Base-by-base conservation (phyloP, 1,284 basidiomycete species). In the Rhizoctonia solani region DNA sequence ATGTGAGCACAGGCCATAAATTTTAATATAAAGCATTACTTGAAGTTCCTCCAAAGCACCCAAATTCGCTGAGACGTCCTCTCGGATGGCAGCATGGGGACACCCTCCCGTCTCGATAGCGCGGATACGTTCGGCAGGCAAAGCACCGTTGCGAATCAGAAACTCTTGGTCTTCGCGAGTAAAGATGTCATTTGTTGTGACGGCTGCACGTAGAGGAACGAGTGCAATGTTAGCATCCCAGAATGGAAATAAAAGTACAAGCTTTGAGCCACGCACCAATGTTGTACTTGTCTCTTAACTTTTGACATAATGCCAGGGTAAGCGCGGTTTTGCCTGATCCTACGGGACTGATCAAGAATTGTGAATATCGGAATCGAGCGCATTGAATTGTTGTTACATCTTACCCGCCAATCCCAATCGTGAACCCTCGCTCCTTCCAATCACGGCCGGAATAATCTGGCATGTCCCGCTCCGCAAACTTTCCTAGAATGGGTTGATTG, bases 91-190 rank as follows among this genome's bases (percentile, higher is more conserved):
- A 1, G 94, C 94, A 76, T 97, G 94, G 1, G 94, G 94, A 77
- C 94, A 98, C 1, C 95, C 94, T 41, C 95, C 92, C 0, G 97
- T 99, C 80, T 99, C 96, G 72, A 99, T 97, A 0, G 97, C 95
- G 23, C 93, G 86, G 73, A 99, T 98, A 44, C 96, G 89, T 39
- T 86, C 86, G 1, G 88, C 78, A 0, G 91, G 88, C 2, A 99
- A 85, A 0, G 96, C 96, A 65, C 90, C 84, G 79, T 98, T 93
- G 72, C 87, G 88, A 75, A 98, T 96, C 39, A 99, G 81, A 77
- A 99, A 99, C 76, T 99, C 95, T 76, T 97, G 95, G 76, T 99
- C 96, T 77, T 99, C 96, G 25, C 89, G 85, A 42, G 96, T 99
- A 79, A 98, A 97, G 75, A 98, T 98, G 78, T 98, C 95, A 78